Base-by-base conservation (phyloP, 805 yeast species). In the Lipomyces anomalus region DNA sequence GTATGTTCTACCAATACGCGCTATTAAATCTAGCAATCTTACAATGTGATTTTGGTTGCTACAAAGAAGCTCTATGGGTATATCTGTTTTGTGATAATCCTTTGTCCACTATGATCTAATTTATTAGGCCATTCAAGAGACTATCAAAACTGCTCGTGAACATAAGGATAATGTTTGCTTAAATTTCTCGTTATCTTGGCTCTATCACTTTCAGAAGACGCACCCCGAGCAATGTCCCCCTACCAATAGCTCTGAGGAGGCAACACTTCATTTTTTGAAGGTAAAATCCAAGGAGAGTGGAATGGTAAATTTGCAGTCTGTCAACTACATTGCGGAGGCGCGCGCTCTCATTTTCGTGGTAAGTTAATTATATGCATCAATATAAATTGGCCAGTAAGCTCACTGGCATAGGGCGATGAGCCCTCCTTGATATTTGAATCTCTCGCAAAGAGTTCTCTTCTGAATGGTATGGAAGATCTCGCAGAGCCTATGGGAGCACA, bases 101-200 rank as follows among this genome's bases (percentile, higher is more conserved):
- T 6, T 28, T 28, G n/a, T 28, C 32, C 11, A 11, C 11, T 28
- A n/a, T 28, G 32, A 11, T 28, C 13, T 28, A n/a, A 11, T n/a
- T 11, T 28, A 28, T 11, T 72, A 81, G 52, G 82, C 95, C 1
- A 83, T 87, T 6, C 86, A 83, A 51, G 96, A 88, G 61, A 92
- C 96, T 0, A 82, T 87, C 2, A 71, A 83, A 4, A 87, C 88
- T 2, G 96, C 96, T 0, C 69, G 96, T 54, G 95, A 88, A 57
- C 81, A 82, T 56, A 80, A 80, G 50, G 95, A 89, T 61, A 71
- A 76, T 44, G 69, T 73, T 11, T 84, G 94, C 22, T 69, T 87
- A 35, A 82, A 84, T 22, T 79, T 79, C 55, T 72, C 87, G 13
- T 67, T 87, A 40, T 72, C 86, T 6, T 83, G 92, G 88, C 67